phyloP scores from a whole-genome alignment of 2,329 filamentous ascomycete species.

The Alternaria sp. region DNA sequence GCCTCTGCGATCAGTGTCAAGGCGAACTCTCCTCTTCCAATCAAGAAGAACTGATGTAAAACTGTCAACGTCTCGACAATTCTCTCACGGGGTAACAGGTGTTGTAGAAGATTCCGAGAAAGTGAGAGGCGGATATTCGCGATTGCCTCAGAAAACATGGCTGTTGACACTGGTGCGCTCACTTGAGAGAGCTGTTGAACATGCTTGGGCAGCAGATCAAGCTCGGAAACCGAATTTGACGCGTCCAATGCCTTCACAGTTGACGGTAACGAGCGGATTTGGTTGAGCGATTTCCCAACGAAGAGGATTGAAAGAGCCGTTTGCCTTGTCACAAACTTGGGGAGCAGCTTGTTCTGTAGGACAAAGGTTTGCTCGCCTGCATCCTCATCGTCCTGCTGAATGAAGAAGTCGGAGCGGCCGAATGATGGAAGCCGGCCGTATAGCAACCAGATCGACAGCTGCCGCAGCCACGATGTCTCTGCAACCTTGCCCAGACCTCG shows the following conservation, averaged over 20 bases:
- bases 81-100: slow-evolving; percentile 77
- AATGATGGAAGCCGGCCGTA: slow-evolving; percentile 84
- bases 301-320: slow-evolving; percentile 88
- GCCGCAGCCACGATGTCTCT: slow-evolving; percentile 90
- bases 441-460: slow-evolving; percentile 87
- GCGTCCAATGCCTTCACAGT: slow-evolving; percentile 40
- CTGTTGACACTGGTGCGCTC: slow-evolving; percentile 75
- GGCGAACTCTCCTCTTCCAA: slow-evolving; percentile 90
- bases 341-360: slow-evolving; percentile 65
- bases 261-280: slow-evolving; percentile 66
- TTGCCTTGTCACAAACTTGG: slow-evolving; percentile 77
- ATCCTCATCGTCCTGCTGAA: slow-evolving; percentile 57
- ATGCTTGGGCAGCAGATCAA: slow-evolving; percentile 72
- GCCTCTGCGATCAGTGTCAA: slow-evolving; percentile 85
- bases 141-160: slow-evolving; percentile 75
- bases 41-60: slow-evolving; percentile 84
- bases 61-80: slow-evolving; percentile 80
- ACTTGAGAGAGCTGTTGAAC: slow-evolving; percentile 73
- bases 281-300: slow-evolving; percentile 86
- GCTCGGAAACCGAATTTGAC: slow-evolving; percentile 54
- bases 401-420: slow-evolving; percentile 86
- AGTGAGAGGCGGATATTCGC: slow-evolving; percentile 80
- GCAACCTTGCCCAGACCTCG: slow-evolving; percentile 76
- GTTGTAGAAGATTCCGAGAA: slow-evolving; percentile 83
- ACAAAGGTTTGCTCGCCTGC: slow-evolving; percentile 41